Conservation (phyloP, 306 rosid genomes). For the Casuarina glauca region DNA sequence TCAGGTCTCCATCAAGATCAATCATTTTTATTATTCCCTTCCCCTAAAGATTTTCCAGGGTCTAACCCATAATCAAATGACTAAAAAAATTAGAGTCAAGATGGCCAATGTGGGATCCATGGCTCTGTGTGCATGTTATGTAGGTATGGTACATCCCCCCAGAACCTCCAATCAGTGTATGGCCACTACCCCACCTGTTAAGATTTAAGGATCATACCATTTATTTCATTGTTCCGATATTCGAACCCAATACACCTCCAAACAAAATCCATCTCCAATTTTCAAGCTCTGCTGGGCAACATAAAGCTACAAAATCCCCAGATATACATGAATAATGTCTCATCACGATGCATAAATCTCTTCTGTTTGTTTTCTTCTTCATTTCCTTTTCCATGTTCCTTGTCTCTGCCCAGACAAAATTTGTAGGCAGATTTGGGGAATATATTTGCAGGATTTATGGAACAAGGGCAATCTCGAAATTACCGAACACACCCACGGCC, state of each 20-base stretch:
- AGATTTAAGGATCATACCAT: slow-evolving; percentile 51
- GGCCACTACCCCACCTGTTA: slow-evolving; percentile 40
- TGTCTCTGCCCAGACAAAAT: slow-evolving; percentile 40
- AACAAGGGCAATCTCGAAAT: slow-evolving; percentile 15
- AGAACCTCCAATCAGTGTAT: slow-evolving; percentile 20
- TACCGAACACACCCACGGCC: not conserved
- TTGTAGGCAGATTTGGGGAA: slow-evolving; percentile 43
- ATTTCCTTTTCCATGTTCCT: slow-evolving; percentile 17
- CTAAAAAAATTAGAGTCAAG: slow-evolving; percentile 9
- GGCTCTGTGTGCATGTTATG: slow-evolving; percentile 50
- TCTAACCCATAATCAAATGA: not conserved
- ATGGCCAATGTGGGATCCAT: slow-evolving; percentile 13
- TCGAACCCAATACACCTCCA: slow-evolving; percentile 33
- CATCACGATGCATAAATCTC: slow-evolving; percentile 22
- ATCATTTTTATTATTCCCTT: slow-evolving; percentile 27
- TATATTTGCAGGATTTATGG: slow-evolving; percentile 46
- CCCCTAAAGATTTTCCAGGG: not conserved
- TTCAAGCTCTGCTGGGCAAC: slow-evolving; percentile 17
- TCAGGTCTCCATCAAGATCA: slow-evolving; percentile 10
- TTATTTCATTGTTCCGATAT: slow-evolving; percentile 42
- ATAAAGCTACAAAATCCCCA: slow-evolving; percentile 15
- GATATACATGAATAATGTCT: slow-evolving; percentile 1
- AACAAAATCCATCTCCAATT: slow-evolving; percentile 31
- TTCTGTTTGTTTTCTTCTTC: slow-evolving; percentile 28
- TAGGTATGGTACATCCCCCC: slow-evolving; percentile 56